phyloP scores from a whole-genome alignment of 108 stramenopile species.

The Craspedostauros australis region DNA sequence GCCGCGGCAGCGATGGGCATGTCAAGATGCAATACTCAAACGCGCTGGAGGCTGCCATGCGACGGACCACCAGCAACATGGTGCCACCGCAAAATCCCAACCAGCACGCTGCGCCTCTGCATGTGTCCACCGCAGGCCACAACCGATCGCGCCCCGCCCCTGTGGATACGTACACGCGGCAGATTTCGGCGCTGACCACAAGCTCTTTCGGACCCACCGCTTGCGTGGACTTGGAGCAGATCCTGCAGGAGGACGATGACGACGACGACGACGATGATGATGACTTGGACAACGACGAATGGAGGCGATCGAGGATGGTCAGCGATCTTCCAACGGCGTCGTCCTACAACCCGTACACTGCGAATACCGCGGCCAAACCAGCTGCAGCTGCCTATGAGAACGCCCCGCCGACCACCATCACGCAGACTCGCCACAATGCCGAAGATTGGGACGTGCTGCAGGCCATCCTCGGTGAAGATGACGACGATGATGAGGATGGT shows the following conservation, averaged over 20 bases:
- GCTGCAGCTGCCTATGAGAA: neutral
- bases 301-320: neutral
- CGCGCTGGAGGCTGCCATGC: neutral
- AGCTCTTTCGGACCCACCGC: neutral
- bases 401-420: neutral
- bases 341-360: neutral
- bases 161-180: neutral
- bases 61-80: neutral
- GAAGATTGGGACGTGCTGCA: conserved; percentile 61
- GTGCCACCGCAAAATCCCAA: neutral
- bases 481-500: conserved; percentile 46
- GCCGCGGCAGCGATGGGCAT: too few relatives aligned
- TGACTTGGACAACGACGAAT: neutral
- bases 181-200: neutral
- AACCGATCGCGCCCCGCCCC: neutral
- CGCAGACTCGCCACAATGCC: conserved; percentile 14
- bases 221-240: conserved; percentile 65
- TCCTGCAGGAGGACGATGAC: conserved; percentile 64
- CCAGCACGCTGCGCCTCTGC: neutral
- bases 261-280: conserved; percentile 47
- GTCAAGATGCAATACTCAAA: too few relatives aligned
- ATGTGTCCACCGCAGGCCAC: neutral
- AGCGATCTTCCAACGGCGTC: neutral
- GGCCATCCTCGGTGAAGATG: conserved; percentile 57
- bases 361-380: neutral